phyloP scores from a whole-genome alignment of 164 flowering plant genomes.

The Tinospora cordifolia region DNA sequence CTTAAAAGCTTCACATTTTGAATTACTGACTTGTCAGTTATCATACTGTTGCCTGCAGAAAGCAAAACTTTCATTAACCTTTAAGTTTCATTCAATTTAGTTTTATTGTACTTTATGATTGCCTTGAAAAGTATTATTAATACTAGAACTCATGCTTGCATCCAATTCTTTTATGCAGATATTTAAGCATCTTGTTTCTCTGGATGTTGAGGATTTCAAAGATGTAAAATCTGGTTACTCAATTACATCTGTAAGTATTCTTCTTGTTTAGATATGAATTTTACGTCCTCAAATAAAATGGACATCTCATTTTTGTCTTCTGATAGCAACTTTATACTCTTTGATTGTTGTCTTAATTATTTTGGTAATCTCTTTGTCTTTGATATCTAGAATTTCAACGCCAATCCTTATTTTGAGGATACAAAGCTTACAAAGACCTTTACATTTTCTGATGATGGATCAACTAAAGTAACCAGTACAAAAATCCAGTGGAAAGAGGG shows the following conservation, averaged over 20 bases:
- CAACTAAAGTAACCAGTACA: slow-evolving; percentile 38
- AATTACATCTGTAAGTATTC: slow-evolving; percentile 28
- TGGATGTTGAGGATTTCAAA: slow-evolving; percentile 35
- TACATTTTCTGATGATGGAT: slow-evolving; percentile 40
- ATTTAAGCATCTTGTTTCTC: slow-evolving; percentile 36
- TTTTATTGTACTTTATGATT: slow-evolving; percentile 1
- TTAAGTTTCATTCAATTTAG: too few species aligned
- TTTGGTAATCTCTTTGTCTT: neutral
- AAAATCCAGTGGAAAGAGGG: slow-evolving; percentile 50
- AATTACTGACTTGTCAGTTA: neutral
- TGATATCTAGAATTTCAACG: slow-evolving; percentile 33
- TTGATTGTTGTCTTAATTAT: neutral
- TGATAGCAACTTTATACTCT: neutral
- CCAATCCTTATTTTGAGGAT: slow-evolving; percentile 46
- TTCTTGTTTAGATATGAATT: neutral
- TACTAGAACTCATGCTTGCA: neutral
- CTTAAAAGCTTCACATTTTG: neutral
- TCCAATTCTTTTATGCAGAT: slow-evolving; percentile 22
- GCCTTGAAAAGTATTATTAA: neutral
- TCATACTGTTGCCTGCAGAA: neutral
- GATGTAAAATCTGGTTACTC: slow-evolving; percentile 31
- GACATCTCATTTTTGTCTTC: neutral
- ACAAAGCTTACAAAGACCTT: slow-evolving; percentile 37
- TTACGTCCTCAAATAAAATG: neutral
- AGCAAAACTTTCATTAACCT: neutral